A percentile compares a stretch with the other conserved stretches of the same genome.
Conservation (phyloP, 2,329 filamentous ascomycete genomes). For the Neophaeococcomyces aloes region DNA sequence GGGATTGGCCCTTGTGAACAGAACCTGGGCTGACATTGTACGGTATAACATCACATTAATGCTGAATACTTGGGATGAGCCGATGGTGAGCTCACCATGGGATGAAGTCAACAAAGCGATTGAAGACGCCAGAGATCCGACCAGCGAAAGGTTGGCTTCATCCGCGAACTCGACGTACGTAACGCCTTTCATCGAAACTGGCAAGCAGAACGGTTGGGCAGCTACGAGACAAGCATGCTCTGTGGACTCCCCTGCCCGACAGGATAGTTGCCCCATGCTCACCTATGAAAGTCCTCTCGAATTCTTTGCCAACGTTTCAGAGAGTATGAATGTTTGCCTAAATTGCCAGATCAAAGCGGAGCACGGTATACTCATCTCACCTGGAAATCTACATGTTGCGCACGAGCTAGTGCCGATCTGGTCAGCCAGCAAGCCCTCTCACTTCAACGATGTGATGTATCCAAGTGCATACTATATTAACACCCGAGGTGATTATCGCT, state of each 20-base stretch:
- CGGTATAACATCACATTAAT: conserved; percentile 7
- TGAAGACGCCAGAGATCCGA: too few relatives aligned
- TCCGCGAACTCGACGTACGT: background rate
- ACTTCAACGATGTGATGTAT: conserved; percentile 84
- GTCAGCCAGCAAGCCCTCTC: conserved; percentile 86
- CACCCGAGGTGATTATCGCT: conserved; percentile 68
- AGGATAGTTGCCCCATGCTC: background rate
- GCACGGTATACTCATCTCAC: conserved; percentile 1
- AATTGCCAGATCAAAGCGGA: background rate
- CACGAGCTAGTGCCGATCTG: conserved; percentile 88
- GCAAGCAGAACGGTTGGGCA: conserved; percentile 2
- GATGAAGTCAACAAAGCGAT: background rate
- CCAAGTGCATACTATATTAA: conserved; percentile 95
- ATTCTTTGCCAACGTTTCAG: conserved; percentile 9
- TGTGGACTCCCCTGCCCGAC: background rate
- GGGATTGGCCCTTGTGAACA: background rate
- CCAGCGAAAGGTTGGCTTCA: too few relatives aligned
- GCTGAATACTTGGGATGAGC: conserved; percentile 5
- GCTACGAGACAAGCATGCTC: background rate
- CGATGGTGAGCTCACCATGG: conserved; percentile 4
- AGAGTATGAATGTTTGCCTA: conserved; percentile 5
- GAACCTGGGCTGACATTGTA: background rate
- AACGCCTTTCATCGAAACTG: background rate
- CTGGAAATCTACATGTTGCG: background rate
- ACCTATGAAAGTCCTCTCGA: background rate